Percentiles rank a stretch among this genome's conserved stretches.
phyloP scores from a whole-genome alignment of 73 alveolate species.

The Paramecium primaurelia region DNA sequence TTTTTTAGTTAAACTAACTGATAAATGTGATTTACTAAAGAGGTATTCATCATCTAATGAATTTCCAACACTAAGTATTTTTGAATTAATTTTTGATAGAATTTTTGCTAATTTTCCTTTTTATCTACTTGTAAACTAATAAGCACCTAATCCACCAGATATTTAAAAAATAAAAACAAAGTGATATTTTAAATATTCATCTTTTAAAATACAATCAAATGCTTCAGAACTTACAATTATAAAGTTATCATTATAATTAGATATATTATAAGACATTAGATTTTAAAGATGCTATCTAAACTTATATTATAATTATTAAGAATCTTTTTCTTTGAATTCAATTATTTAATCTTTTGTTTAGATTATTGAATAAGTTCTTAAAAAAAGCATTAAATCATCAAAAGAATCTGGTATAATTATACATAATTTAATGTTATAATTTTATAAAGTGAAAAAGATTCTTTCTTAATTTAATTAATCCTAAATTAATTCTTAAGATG shows the following conservation, averaged over 20 bases:
- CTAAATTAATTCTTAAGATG: neutral
- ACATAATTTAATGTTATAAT: neutral
- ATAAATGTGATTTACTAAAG: neutral
- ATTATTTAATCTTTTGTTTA: neutral
- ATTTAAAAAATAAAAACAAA: neutral
- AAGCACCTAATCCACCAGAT: conserved; percentile 5
- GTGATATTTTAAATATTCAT: conserved; percentile 21
- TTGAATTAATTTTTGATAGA: neutral
- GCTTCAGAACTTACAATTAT: neutral
- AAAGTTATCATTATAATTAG: neutral
- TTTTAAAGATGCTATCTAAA: neutral
- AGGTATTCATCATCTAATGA: neutral
- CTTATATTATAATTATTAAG: neutral
- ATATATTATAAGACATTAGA: neutral
- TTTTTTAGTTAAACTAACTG: neutral
- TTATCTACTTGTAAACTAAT: neutral
- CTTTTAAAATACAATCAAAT: neutral
- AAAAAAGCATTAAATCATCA: neutral
- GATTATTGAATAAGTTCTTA: neutral
- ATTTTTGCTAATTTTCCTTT: neutral
- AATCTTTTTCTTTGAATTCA: neutral
- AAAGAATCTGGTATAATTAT: neutral
- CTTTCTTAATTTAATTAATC: neutral
- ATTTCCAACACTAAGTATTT: neutral
- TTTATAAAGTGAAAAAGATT: neutral